Conservation (phyloP, 441 rosid species). For the Cnidoscolus chayamansa region DNA sequence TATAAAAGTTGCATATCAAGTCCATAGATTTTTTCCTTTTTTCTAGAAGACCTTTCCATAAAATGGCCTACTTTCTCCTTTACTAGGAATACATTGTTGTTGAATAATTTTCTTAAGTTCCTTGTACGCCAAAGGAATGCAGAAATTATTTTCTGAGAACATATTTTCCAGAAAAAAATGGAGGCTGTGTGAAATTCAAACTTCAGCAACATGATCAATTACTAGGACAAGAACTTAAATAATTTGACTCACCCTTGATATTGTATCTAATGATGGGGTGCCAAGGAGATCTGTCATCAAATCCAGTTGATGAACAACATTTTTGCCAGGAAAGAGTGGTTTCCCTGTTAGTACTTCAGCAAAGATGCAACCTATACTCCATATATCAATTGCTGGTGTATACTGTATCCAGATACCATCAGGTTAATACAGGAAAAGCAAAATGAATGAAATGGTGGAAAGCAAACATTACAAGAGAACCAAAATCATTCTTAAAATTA, state of each 20-base stretch:
- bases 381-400: constrained; percentile 93
- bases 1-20: no score
- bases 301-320: constrained; percentile 88
- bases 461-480: neutral
- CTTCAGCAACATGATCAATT: neutral
- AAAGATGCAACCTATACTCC: constrained; percentile 98
- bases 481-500: neutral
- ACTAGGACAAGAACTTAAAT: neutral
- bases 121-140: no score
- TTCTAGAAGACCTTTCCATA: no score
- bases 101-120: no score
- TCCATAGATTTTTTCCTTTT: no score
- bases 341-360: constrained; percentile 87
- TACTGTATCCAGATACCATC: constrained; percentile 49
- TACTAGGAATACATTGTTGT: no score
- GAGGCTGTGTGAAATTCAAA: neutral
- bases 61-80: no score
- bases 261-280: constrained; percentile 86
- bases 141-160: no score
- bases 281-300: constrained; percentile 91
- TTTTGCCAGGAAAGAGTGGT: constrained; percentile 93
- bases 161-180: no score
- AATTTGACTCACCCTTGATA: constrained; percentile 55
- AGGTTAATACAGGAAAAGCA: neutral
- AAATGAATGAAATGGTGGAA: neutral